Evolutionary conservation across 805 yeast species (phyloP), one percentile per base, ranked within the genome.

Genomic region (Clavispora fructus): DNA sequence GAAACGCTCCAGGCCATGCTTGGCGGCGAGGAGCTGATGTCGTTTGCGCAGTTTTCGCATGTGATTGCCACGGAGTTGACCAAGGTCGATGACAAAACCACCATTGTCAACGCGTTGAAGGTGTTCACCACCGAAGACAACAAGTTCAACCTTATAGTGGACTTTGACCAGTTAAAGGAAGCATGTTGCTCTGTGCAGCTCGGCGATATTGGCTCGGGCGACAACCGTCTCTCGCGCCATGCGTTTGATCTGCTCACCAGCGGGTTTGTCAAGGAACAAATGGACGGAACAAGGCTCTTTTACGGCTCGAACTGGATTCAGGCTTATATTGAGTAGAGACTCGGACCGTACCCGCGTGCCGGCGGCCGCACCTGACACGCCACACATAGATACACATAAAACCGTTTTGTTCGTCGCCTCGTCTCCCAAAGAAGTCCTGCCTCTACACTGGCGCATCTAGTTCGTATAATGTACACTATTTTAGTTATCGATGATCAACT

Each of bases 401-500:
- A 23, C 12, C 23, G 10, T 14, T n/a, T n/a, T n/a, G n/a, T n/a
- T n/a, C n/a, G n/a, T n/a, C n/a, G n/a, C n/a, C n/a, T n/a, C n/a
- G n/a, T n/a, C n/a, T n/a, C n/a, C n/a, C n/a, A n/a, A n/a, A n/a
- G n/a, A n/a, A n/a, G n/a, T n/a, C n/a, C n/a, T n/a, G n/a, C n/a
- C n/a, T n/a, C n/a, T 17, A 35, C 37, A 16, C 13, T 4, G 5
- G n/a, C 37, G 37, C 37, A 33, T 33, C 37, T 33, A 33, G 37
- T 33, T 33, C 37, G 37, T 33, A 16, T 33, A 44, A 25, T 41
- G 39, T 35, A 26, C 43, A 43, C 37, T 41, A 27, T 27, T 17
- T 61, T 69, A 81, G 60, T 75, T 80, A 65, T 94, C 98, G 47
- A 91, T 87, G 62, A 94, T 91, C 61, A 94, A 78, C 70, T 94